Evolutionary conservation across 176 grass and related monocot species (phyloP).

Genomic region (Pontederia paniculata): DNA sequence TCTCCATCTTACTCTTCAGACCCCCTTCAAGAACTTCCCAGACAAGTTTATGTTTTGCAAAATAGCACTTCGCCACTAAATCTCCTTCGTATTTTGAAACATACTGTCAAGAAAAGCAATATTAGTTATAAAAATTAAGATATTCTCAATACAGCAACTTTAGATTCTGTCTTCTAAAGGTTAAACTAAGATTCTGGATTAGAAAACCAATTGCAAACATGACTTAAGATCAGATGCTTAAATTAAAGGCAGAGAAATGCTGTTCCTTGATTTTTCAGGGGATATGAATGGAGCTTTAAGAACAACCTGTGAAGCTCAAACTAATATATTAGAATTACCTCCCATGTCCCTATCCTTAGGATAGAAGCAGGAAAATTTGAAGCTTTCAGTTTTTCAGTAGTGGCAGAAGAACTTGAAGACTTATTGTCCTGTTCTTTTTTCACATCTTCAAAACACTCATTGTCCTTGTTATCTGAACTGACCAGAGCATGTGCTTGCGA

Average conservation of each 20-base stretch:
- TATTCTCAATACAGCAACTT: background rate
- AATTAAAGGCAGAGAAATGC: too few relatives aligned
- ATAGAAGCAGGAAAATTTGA: slow-evolving; percentile 65
- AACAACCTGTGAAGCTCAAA: background rate
- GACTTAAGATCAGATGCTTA: too few relatives aligned
- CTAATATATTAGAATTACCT: slow-evolving; percentile 33
- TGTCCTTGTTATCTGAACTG: slow-evolving; percentile 14
- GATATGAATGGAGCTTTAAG: too few relatives aligned
- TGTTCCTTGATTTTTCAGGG: too few relatives aligned
- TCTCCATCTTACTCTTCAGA: slow-evolving; percentile 82
- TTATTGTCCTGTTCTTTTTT: slow-evolving; percentile 29
- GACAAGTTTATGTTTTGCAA: slow-evolving; percentile 79
- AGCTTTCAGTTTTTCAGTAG: slow-evolving; percentile 54
- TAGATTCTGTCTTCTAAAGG: too few relatives aligned
- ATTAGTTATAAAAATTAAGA: background rate
- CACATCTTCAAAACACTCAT: slow-evolving; percentile 7
- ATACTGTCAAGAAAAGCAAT: slow-evolving; percentile 29
- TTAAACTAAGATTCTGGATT: too few relatives aligned
- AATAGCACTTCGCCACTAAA: slow-evolving; percentile 78
- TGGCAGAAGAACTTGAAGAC: slow-evolving; percentile 7
- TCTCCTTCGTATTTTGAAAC: slow-evolving; percentile 65
- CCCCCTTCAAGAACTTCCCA: slow-evolving; percentile 63
- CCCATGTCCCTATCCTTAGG: slow-evolving; percentile 76
- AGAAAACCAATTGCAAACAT: too few relatives aligned
- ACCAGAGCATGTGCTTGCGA: slow-evolving; percentile 23